phyloP scores from a whole-genome alignment of 805 yeast genomes.

The Zygosaccharomyces pseudorouxii region DNA sequence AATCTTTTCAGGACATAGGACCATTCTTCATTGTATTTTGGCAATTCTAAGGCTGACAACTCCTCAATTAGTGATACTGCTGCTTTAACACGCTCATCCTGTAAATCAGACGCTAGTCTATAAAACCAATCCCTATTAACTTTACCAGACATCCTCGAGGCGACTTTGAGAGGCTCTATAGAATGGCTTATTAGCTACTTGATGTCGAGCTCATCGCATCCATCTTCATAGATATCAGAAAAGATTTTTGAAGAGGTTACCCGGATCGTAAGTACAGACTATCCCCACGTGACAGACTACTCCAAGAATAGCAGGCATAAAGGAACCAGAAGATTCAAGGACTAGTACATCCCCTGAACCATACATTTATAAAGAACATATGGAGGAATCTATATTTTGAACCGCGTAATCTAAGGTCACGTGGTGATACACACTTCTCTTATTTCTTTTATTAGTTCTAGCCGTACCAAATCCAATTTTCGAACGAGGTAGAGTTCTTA shows the following conservation, averaged over 20 bases:
- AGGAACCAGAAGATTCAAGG: too few species aligned
- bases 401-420: too few species aligned
- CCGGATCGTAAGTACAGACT: neutral
- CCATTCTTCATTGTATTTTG: conserved; percentile 56
- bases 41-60: conserved; percentile 38
- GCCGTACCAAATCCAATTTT: too few species aligned
- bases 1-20: conserved; percentile 74
- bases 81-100: conserved; percentile 64
- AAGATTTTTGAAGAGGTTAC: neutral
- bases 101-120: conserved; percentile 69
- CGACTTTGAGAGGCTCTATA: neutral
- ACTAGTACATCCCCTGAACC: too few species aligned
- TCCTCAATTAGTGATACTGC: conserved; percentile 64
- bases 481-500: too few species aligned
- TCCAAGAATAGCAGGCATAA: too few species aligned
- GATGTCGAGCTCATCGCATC: neutral
- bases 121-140: conserved; percentile 76
- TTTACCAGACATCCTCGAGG: conserved; percentile 11
- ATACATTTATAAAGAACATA: too few species aligned
- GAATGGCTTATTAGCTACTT: neutral
- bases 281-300: neutral
- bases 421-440: too few species aligned
- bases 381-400: too few species aligned
- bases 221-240: neutral
- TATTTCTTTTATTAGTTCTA: too few species aligned